phyloP scores from a whole-genome alignment of 208 protist genomes.

The Trichomonas vaginalis region DNA sequence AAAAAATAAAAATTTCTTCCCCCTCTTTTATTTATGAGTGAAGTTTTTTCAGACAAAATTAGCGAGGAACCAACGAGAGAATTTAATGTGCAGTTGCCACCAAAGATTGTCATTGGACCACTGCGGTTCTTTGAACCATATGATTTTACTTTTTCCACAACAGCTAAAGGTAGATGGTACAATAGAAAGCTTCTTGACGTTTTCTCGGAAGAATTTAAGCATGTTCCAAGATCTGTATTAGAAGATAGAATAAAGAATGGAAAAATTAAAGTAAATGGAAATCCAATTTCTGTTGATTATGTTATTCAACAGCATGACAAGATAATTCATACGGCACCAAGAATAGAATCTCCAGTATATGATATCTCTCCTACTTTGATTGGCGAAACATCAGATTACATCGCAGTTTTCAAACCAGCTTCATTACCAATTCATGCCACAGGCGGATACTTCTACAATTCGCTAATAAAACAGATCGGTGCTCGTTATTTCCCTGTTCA shows the following conservation, averaged over 20 bases:
- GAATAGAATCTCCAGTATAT: not conserved
- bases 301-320: not conserved
- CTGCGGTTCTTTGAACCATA: not conserved
- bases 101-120: not conserved
- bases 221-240: not conserved
- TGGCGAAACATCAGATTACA: not conserved
- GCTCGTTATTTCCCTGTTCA: not conserved
- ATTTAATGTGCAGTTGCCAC: not conserved
- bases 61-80: not conserved
- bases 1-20: too few species aligned
- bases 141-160: not conserved
- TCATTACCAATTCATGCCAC: conserved; percentile 14
- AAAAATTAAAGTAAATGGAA: not conserved
- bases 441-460: not conserved
- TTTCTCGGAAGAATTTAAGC: conserved; percentile 13
- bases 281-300: conserved; percentile 3
- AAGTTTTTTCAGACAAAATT: not conserved
- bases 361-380: not conserved
- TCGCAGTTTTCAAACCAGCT: not conserved
- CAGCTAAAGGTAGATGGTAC: not conserved
- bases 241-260: not conserved
- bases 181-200: not conserved
- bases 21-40: too few species aligned
- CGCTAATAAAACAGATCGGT: not conserved
- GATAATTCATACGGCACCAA: not conserved